A percentile compares a stretch with the other conserved stretches of the same genome.
Conservation (phyloP, 1,139 yeast species). For the Candida sp. region DNA sequence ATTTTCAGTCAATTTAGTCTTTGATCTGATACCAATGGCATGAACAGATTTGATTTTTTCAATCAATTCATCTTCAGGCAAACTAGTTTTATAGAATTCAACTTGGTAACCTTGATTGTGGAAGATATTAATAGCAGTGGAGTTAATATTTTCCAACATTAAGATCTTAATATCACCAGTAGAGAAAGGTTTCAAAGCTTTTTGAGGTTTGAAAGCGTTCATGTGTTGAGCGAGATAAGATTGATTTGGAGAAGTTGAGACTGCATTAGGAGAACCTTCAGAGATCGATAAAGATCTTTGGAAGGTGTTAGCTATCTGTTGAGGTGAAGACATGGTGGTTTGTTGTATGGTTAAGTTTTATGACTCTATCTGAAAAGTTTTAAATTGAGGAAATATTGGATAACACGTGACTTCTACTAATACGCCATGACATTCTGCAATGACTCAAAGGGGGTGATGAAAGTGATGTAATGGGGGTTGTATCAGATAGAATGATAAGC, state of each 20-base stretch:
- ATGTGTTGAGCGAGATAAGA: conserved; percentile 46
- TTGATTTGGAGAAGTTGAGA: conserved; percentile 70
- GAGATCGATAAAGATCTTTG: conserved; percentile 52
- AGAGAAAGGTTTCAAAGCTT: conserved; percentile 82
- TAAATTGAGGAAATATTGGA: too few relatives aligned
- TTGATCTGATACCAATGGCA: conserved; percentile 97
- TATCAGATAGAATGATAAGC: too few relatives aligned
- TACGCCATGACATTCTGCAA: neutral
- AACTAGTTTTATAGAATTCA: conserved; percentile 85
- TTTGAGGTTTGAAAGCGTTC: conserved; percentile 49
- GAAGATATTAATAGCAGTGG: conserved; percentile 86
- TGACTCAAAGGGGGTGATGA: too few relatives aligned
- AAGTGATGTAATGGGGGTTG: too few relatives aligned
- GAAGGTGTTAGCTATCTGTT: conserved; percentile 62
- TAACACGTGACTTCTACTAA: neutral
- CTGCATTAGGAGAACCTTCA: conserved; percentile 57
- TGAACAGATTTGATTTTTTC: conserved; percentile 93
- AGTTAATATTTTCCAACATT: conserved; percentile 87
- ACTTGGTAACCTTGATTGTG: conserved; percentile 94
- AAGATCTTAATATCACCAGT: conserved; percentile 92
- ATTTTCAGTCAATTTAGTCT: conserved; percentile 81
- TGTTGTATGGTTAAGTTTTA: neutral
- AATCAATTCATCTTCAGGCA: conserved; percentile 90
- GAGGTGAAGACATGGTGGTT: conserved; percentile 63
- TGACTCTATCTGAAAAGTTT: neutral